These are phyloP conservation scores for Phalaenopsis equestris DNA, from an alignment of 106 monocot genomes.

Conservation along the genomic window DNA sequence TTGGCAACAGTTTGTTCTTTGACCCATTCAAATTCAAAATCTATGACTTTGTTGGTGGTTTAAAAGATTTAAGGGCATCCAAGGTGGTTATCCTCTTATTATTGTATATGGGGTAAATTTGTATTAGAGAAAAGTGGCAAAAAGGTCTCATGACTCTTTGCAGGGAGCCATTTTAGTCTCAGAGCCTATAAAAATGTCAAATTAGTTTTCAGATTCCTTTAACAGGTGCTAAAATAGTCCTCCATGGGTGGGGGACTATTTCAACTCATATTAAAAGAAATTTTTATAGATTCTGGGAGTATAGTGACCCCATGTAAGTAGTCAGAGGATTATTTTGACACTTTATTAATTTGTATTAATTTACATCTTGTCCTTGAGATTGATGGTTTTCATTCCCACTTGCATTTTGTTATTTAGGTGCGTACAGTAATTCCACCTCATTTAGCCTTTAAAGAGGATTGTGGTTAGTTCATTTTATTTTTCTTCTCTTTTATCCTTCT, in stretches of 20 bases:
- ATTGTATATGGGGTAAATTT: neutral
- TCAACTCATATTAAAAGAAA: no score
- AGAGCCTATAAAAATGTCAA: no score
- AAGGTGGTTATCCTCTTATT: slow-evolving; percentile 40
- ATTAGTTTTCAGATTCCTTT: no score
- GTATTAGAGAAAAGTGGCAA: no score
- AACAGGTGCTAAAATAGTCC: no score
- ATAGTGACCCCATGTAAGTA: no score
- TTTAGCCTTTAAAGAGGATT: slow-evolving; percentile 72
- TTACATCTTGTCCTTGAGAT: neutral
- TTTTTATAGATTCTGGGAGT: no score
- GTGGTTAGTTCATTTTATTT: slow-evolving; percentile 42
- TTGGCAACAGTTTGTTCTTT: slow-evolving; percentile 68
- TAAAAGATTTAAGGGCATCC: slow-evolving; percentile 52
- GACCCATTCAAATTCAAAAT: slow-evolving; percentile 58
- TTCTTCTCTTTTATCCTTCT: neutral
- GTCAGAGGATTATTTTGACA: no score
- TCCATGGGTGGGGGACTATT: no score
- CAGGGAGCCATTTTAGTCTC: no score
- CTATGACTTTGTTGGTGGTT: slow-evolving; percentile 81
- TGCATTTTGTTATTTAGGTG: slow-evolving; percentile 32
- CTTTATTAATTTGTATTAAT: neutral
- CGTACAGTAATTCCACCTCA: slow-evolving; percentile 71
- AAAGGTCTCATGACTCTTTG: no score
- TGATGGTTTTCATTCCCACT: neutral